Percentiles rank a stretch among this genome's conserved stretches.
These are phyloP conservation scores for Rhodotorula diobovata DNA, from an alignment of 768 basidiomycete species.

Conservation along the genomic window DNA sequence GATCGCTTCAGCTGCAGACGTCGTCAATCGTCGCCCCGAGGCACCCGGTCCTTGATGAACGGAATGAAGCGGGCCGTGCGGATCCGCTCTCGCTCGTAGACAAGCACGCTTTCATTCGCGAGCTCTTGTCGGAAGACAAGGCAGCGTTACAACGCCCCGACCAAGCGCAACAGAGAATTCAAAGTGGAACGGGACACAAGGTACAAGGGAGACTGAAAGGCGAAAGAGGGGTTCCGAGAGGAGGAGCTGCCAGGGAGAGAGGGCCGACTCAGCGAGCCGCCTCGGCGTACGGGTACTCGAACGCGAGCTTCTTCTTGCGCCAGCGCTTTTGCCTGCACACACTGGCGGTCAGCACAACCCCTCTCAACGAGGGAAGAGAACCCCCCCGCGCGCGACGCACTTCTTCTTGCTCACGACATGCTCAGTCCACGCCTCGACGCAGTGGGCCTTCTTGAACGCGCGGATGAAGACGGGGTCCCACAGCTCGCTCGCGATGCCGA, in stretches of 20 bases:
- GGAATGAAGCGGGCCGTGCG: too few relatives aligned
- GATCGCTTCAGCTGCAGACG: too few relatives aligned
- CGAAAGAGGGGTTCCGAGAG: background rate
- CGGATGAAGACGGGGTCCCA: constrained; percentile 98
- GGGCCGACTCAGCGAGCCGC: constrained; percentile 21
- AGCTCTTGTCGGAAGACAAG: too few relatives aligned
- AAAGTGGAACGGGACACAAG: background rate
- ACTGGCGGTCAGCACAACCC: background rate
- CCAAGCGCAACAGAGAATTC: too few relatives aligned
- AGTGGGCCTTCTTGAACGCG: constrained; percentile 78
- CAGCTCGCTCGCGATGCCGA: constrained; percentile 91
- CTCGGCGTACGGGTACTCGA: constrained; percentile 86
- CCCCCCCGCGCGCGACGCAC: too few relatives aligned
- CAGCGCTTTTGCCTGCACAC: constrained; percentile 42
- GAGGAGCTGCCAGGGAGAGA: background rate
- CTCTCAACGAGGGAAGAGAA: too few relatives aligned
- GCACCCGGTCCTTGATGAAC: too few relatives aligned
- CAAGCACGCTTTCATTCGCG: too few relatives aligned
- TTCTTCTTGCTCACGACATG: constrained; percentile 82
- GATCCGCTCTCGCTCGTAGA: too few relatives aligned
- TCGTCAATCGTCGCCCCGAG: too few relatives aligned
- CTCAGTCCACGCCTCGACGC: constrained; percentile 79
- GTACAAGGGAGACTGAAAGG: background rate
- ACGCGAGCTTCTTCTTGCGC: constrained; percentile 50
- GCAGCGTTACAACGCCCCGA: too few relatives aligned